Evolutionary conservation across 2,329 filamentous ascomycete species (phyloP), one percentile per base, ranked within the genome.

Genomic region (Paecilomyces fulvus): DNA sequence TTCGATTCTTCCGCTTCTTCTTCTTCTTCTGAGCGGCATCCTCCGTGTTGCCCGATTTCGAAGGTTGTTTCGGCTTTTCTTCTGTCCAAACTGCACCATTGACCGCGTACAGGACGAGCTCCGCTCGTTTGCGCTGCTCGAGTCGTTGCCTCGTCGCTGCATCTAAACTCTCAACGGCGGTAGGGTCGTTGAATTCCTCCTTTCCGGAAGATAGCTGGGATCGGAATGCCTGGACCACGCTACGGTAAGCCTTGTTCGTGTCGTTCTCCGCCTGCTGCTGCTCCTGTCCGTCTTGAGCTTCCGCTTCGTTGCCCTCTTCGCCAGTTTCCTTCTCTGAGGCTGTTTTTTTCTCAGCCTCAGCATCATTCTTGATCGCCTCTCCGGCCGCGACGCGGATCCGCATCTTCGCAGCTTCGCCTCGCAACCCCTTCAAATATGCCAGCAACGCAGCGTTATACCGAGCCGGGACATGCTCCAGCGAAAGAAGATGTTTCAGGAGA

Each of bases 401-500:
- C 46, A 67, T 80, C 56, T 84, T 82, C 55, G 90, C 84, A 5
- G 85, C 85, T 59, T 82, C 83, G 37, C 91, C 89, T 75, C 92
- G 86, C 56, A 96, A 75, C 53, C 90, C 90, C 57, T 82, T 78
- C 61, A 96, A 83, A 74, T 96, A 97, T 53, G 83, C 80, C 67
- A 87, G 83, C 48, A 96, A 83, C 21, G 84, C 79, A 51, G 82
- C 75, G 57, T 89, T 85, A 73, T 92, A 83, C 58, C 81, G 76
- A 14, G 85, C 75, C 0, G 91, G 89, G 49, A 96, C 82, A 49
- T 83, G 81, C 64, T 85, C 82, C 61, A 84, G 75, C 63, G 89
- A 85, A 69, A 95, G 89, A 50, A 88, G 75, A 76, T 95, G 85
- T 71, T 94, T 92, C 68, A 96, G 83, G 11, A 96, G 79, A 63